These are phyloP conservation scores for Phytophthora pluvialis DNA, from an alignment of 352 stramenopile genomes.

Conservation along the genomic window DNA sequence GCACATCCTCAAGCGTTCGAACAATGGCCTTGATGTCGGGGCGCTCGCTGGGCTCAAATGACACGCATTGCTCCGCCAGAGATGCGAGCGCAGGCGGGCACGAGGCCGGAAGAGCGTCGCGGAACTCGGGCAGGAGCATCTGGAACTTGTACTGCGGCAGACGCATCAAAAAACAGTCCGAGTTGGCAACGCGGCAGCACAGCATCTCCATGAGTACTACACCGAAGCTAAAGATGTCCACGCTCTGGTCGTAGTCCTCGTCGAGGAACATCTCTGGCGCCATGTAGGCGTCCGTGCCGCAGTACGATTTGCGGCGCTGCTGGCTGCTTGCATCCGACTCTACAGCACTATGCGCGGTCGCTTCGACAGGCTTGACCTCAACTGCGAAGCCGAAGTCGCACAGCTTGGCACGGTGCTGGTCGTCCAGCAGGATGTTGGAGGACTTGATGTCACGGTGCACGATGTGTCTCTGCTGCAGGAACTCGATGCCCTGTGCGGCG, in stretches of 20 bases:
- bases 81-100: conserved; percentile 66
- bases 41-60: conserved; percentile 78
- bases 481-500: conserved; percentile 92
- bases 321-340: conserved; percentile 40
- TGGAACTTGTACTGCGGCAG: conserved; percentile 87
- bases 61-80: conserved; percentile 74
- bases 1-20: conserved; percentile 45
- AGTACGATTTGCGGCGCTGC: conserved; percentile 83
- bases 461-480: conserved; percentile 91
- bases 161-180: conserved; percentile 81
- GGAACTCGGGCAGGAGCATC: conserved; percentile 69
- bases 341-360: conserved; percentile 31
- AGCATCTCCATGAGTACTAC: conserved; percentile 90
- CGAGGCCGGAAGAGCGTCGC: conserved; percentile 57
- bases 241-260: conserved; percentile 86
- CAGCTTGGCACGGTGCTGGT: conserved; percentile 72
- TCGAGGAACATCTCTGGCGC: conserved; percentile 86
- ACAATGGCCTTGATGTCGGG: conserved; percentile 60
- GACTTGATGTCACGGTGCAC: conserved; percentile 91
- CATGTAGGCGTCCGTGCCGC: conserved; percentile 88
- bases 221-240: conserved; percentile 87
- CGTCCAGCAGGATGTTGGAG: conserved; percentile 88
- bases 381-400: conserved; percentile 89
- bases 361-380: conserved; percentile 53
- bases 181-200: conserved; percentile 81